Conservation (phyloP, 2,329 filamentous ascomycete genomes). For the Hymenoscyphus repandus region DNA sequence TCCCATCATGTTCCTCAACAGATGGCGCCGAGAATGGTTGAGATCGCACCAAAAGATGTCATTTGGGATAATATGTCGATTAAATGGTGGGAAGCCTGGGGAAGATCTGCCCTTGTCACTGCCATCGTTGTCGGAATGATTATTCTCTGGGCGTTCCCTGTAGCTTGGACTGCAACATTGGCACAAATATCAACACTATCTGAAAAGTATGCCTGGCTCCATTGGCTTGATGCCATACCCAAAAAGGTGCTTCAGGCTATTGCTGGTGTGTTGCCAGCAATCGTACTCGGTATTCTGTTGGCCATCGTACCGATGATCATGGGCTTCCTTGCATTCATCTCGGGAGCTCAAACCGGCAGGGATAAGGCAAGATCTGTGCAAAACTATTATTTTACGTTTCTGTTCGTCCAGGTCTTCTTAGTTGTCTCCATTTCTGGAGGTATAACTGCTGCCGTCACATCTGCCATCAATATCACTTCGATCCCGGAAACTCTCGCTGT, state of each 20-base stretch:
- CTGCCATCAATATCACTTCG: constrained; percentile 47
- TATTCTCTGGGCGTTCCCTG: constrained; percentile 84
- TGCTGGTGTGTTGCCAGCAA: constrained; percentile 80
- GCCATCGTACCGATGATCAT: constrained; percentile 78
- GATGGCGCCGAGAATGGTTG: constrained; percentile 89
- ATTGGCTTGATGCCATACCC: constrained; percentile 61
- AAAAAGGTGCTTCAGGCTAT: constrained; percentile 59
- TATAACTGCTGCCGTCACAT: constrained; percentile 40
- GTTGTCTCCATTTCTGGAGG: constrained; percentile 83
- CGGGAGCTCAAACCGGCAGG: constrained; percentile 78
- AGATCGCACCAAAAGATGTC: constrained; percentile 88
- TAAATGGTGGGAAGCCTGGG: constrained; percentile 85
- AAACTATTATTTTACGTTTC: constrained; percentile 85
- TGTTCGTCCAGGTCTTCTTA: constrained; percentile 92
- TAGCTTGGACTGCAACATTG: constrained; percentile 79
- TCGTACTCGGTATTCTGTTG: constrained; percentile 71
- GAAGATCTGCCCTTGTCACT: constrained; percentile 54
- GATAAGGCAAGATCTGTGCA: constrained; percentile 80
- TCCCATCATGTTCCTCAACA: constrained; percentile 88
- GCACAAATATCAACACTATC: constrained; percentile 72
- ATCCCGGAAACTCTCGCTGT: constrained; percentile 68
- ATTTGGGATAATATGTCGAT: constrained; percentile 98
- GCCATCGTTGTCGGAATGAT: constrained; percentile 67
- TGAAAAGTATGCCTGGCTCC: constrained; percentile 59
- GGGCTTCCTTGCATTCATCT: constrained; percentile 63